A percentile compares a stretch with the other conserved stretches of the same genome.
Conservation (phyloP, 129 eudicot species). For the Chrysanthemum makinoi region DNA sequence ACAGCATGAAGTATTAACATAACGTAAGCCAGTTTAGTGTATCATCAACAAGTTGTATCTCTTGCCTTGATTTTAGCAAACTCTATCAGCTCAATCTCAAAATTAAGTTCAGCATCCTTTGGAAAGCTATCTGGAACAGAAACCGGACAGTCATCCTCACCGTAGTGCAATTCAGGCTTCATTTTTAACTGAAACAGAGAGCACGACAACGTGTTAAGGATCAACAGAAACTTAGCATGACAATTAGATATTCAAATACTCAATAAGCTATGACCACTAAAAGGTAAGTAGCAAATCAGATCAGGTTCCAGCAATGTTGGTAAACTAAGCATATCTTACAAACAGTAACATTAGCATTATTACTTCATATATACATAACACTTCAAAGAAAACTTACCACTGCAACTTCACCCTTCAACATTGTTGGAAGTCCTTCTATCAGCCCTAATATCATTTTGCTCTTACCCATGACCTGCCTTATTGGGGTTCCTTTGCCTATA, state of each 20-base stretch:
- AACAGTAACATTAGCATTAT: background rate
- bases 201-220: conserved; percentile 23
- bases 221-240: conserved; percentile 8
- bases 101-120: conserved; percentile 92
- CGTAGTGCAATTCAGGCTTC: conserved; percentile 95
- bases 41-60: background rate
- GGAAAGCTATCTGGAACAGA: conserved; percentile 76
- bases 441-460: conserved; percentile 94
- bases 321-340: conserved; percentile 11
- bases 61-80: conserved; percentile 93
- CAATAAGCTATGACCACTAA: conserved; percentile 7
- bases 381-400: conserved; percentile 50
- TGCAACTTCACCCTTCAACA: conserved; percentile 93
- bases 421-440: conserved; percentile 93
- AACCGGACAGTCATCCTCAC: conserved; percentile 95
- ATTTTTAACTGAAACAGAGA: conserved; percentile 68
- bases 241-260: conserved; percentile 13
- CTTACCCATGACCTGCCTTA: conserved; percentile 85
- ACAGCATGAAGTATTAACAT: background rate
- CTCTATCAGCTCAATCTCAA: conserved; percentile 91
- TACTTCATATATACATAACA: conserved; percentile 2
- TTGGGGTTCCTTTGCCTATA: conserved; percentile 83
- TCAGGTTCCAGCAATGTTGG: background rate
- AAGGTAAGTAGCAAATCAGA: background rate
- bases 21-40: background rate